Evolutionary conservation across 2,329 filamentous ascomycete species (phyloP).

Genomic region (Byssochlamys sp.): DNA sequence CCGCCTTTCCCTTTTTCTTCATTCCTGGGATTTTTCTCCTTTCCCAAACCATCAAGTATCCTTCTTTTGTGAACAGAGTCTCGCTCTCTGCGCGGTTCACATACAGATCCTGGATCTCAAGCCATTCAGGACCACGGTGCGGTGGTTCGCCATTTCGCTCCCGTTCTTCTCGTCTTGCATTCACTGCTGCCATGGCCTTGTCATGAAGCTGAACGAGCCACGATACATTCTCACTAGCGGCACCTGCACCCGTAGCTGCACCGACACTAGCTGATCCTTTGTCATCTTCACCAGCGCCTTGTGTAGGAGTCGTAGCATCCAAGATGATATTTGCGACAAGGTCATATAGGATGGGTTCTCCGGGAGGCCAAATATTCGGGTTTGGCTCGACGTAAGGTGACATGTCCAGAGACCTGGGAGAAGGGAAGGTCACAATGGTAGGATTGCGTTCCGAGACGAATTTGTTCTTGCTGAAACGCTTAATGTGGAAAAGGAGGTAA

Average conservation of each 20-base stretch:
- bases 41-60: slow-evolving; percentile 95
- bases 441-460: slow-evolving; percentile 94
- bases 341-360: slow-evolving; percentile 87
- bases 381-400: slow-evolving; percentile 85
- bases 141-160: slow-evolving; percentile 19
- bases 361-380: slow-evolving; percentile 56
- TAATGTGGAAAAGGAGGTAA: slow-evolving; percentile 87
- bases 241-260: slow-evolving; percentile 57
- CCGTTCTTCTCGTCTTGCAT: slow-evolving; percentile 16
- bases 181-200: slow-evolving; percentile 48
- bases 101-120: slow-evolving; percentile 85
- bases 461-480: slow-evolving; percentile 93
- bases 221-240: slow-evolving; percentile 81
- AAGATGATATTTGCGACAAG: slow-evolving; percentile 81
- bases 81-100: slow-evolving; percentile 84
- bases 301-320: slow-evolving; percentile 46
- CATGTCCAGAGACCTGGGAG: slow-evolving; percentile 72
- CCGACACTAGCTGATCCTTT: slow-evolving; percentile 29
- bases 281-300: slow-evolving; percentile 49
- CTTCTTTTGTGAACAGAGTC: slow-evolving; percentile 83
- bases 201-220: slow-evolving; percentile 90
- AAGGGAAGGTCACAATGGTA: slow-evolving; percentile 93
- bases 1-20: slow-evolving; percentile 32
- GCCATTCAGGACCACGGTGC: slow-evolving; percentile 63
- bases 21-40: slow-evolving; percentile 48